Percentiles rank a stretch among this genome's conserved stretches.
Conservation (phyloP, 148 eudicot species). For the Drosera capensis region DNA sequence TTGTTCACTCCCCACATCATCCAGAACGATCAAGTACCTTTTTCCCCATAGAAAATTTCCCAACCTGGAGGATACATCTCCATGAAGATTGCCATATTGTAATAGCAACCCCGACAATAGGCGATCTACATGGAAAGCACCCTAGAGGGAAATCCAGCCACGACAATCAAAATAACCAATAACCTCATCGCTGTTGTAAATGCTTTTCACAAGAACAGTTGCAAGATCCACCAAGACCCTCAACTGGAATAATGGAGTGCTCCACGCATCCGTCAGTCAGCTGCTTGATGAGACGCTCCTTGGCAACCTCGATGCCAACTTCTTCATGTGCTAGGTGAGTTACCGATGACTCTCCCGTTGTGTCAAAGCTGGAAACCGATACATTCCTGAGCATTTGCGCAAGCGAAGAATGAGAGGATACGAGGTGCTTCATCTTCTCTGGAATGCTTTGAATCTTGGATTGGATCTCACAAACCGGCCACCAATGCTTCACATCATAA, state of each 20-base stretch:
- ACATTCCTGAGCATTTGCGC: not conserved
- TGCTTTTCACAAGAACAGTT: slow-evolving; percentile 9
- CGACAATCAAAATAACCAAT: slow-evolving; percentile 8
- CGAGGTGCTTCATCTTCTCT: not conserved
- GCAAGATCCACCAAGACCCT: slow-evolving; percentile 17
- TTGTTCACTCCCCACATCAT: slow-evolving; percentile 10
- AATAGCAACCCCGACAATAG: not conserved
- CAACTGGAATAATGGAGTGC: slow-evolving; percentile 7
- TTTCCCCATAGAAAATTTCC: slow-evolving; percentile 3
- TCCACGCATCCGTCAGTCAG: not conserved
- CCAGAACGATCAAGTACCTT: slow-evolving; percentile 18
- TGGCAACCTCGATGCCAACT: slow-evolving; percentile 1
- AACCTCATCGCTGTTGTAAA: slow-evolving; percentile 1
- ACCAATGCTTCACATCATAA: not conserved
- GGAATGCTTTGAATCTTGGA: not conserved
- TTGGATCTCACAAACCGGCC: not conserved
- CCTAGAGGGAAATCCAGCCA: slow-evolving; percentile 14
- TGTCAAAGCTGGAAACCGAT: not conserved
- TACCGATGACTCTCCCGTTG: not conserved
- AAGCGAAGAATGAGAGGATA: not conserved
- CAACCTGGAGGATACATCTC: not conserved
- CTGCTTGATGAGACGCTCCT: not conserved
- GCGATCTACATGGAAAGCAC: not conserved
- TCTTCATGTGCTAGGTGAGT: slow-evolving; percentile 4
- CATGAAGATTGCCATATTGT: not conserved